Base-by-base conservation (phyloP, 345 rosid species). In the Raphanus raphanistrum region DNA sequence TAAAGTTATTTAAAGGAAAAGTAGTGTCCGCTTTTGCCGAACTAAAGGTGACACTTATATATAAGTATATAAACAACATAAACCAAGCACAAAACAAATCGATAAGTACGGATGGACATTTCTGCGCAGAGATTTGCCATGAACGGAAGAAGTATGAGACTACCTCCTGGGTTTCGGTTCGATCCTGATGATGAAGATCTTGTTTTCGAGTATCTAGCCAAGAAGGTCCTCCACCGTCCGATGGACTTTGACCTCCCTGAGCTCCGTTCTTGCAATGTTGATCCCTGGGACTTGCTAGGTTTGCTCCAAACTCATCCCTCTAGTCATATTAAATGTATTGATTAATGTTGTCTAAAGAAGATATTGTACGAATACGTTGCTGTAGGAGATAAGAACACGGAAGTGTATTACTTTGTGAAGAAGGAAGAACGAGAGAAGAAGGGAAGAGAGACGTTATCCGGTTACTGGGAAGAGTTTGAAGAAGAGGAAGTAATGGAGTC, bases 391-490 rank as follows among this genome's bases (percentile, higher is more conserved):
- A 80, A 75, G 76, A 80, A 80, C 73, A 80, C 87, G 61, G 97
- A 90, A 80, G 84, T 82, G 73, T 94, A 94, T 75, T 94, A 87
- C 79, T 94, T 94, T 82, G 85, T 90, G 84, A 83, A 62, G 65
- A 88, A 84, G 67, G 95, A 88, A 77, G 84, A 85, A 13, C 88
- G 90, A 60, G 88, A 83, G 67, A 77, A 86, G 64, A 84, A 82
- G 28, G 86, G 90, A 58, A 83, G 90, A 55, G 86, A 86, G 6
- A 92, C 93, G 0, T 69, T 73, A 72, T 89, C 93, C 2, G 97
- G 97, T 15, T 90, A 88, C 66, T 94, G 98, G 98, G 91, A 94
- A 74, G 87, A 92, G 36, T 88, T 86, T 10, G 96, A 93, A n/a
- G 48, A 77, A 60, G 94, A 94, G 71, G 86, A 83, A 78, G 86